These are phyloP conservation scores for Aspergillus quadrilineatus DNA, from an alignment of 2,329 filamentous ascomycete species.

Conservation along the genomic window DNA sequence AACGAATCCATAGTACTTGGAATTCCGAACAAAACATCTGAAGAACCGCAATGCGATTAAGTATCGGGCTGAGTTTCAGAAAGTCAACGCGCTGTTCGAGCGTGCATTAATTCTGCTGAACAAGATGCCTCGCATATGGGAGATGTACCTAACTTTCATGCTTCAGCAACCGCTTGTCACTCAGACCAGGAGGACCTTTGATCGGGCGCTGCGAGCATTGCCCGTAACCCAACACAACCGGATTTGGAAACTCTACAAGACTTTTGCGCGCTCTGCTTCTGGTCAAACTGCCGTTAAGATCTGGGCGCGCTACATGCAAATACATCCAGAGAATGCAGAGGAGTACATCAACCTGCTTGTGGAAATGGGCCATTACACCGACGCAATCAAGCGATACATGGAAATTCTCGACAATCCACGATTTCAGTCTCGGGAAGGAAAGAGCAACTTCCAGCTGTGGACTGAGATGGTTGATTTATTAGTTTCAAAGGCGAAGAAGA, in stretches of 20 bases:
- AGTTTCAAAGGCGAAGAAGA: conserved; percentile 83
- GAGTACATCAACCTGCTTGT: conserved; percentile 90
- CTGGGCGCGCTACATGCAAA: conserved; percentile 94
- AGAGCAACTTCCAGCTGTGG: conserved; percentile 96
- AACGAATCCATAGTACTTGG: conserved; percentile 66
- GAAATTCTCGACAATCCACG: conserved; percentile 84
- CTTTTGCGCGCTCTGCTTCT: conserved; percentile 86
- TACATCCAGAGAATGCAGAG: conserved; percentile 91
- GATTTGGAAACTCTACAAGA: conserved; percentile 88
- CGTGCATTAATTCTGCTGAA: conserved; percentile 88
- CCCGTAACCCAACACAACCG: conserved; percentile 94
- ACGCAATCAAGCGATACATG: conserved; percentile 89
- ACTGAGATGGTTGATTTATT: conserved; percentile 94
- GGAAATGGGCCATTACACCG: conserved; percentile 79
- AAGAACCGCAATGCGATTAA: conserved; percentile 77
- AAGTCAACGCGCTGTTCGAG: conserved; percentile 94
- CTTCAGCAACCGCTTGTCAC: conserved; percentile 91
- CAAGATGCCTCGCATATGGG: conserved; percentile 99
- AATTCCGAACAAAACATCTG: conserved; percentile 78
- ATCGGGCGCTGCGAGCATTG: conserved; percentile 84
- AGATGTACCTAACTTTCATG: conserved; percentile 91
- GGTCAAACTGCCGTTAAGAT: conserved; percentile 89
- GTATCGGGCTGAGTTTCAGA: conserved; percentile 77
- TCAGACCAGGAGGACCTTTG: conserved; percentile 80
- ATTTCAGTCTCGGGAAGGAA: conserved; percentile 89